Conservation (phyloP, 768 basidiomycete species). For the Termitomyces sp. region DNA sequence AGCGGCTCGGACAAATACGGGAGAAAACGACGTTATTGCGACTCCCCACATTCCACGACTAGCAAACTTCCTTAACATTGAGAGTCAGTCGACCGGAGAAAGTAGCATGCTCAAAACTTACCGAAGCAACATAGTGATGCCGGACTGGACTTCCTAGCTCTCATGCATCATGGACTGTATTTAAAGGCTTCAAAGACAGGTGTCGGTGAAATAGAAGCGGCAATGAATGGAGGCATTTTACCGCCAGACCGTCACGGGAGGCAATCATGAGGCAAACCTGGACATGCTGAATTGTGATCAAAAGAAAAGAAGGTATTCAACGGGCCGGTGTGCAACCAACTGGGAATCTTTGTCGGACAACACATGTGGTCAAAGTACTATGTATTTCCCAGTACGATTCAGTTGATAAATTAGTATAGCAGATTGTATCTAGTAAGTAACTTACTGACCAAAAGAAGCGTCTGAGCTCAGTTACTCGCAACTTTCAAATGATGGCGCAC, state of each 20-base stretch:
- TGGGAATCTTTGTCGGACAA: conserved; percentile 21
- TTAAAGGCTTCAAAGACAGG: conserved; percentile 3
- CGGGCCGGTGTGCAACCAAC: conserved; percentile 10
- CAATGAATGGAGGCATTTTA: neutral
- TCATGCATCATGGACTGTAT: neutral
- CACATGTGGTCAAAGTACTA: neutral
- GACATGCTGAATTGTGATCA: neutral
- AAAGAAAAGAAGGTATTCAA: neutral
- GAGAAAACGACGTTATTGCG: conserved; percentile 10
- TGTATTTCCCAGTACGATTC: too few relatives aligned
- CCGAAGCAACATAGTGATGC: conserved; percentile 7
- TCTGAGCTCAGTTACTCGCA: too few relatives aligned
- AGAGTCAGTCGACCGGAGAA: neutral
- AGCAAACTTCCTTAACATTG: conserved; percentile 4
- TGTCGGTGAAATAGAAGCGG: conserved; percentile 1
- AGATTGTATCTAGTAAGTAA: neutral
- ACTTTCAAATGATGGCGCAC: neutral
- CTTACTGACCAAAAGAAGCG: neutral
- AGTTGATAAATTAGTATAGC: neutral
- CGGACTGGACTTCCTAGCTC: neutral
- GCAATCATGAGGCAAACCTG: conserved; percentile 8
- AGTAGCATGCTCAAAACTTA: conserved; percentile 1
- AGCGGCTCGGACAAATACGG: conserved; percentile 22
- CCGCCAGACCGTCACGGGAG: conserved; percentile 8
- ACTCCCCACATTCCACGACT: conserved; percentile 7